phyloP scores from a whole-genome alignment of 257 asterid genomes.

The Solanum paucissectum region DNA sequence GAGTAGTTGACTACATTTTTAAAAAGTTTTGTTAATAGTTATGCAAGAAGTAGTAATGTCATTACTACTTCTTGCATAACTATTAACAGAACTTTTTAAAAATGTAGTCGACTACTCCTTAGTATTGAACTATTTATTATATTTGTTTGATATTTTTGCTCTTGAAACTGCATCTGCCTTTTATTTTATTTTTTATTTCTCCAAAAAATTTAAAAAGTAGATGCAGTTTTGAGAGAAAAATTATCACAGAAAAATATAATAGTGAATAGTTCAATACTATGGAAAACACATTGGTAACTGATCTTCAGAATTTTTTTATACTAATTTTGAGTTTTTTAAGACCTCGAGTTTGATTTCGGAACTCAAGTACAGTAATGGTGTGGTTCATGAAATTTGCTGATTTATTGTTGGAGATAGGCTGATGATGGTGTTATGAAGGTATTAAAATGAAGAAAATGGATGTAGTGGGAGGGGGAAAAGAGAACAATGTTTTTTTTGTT shows the following conservation, averaged over 20 bases:
- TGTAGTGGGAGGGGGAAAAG: neutral
- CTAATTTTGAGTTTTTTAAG: neutral
- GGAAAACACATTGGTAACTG: neutral
- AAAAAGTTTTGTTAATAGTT: no score
- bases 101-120: neutral
- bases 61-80: neutral
- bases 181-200: neutral
- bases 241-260: neutral
- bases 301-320: neutral
- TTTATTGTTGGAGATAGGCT: neutral
- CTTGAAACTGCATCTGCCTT: neutral
- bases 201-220: neutral
- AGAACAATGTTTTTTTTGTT: neutral
- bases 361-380: neutral
- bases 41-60: neutral
- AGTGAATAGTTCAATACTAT: neutral
- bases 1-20: neutral
- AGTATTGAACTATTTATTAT: neutral
- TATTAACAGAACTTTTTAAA: neutral
- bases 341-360: neutral
- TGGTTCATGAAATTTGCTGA: neutral
- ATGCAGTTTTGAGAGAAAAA: neutral
- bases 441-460: neutral
- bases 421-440: neutral
- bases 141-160: neutral